Conservation (phyloP, 2,329 filamentous ascomycete species). For the Cladosporium oxysporum region DNA sequence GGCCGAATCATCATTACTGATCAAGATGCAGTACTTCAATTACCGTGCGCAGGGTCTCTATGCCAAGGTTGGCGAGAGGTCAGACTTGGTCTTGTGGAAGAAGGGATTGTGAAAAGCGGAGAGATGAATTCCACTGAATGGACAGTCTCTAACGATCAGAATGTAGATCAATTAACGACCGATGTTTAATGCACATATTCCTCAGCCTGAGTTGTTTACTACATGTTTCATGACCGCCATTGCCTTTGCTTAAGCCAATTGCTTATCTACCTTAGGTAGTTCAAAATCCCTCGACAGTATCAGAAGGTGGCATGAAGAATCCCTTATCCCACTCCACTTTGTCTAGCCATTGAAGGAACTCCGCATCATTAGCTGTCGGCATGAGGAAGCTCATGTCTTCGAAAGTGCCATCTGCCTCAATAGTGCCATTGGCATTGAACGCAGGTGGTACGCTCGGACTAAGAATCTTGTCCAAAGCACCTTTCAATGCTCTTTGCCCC, state of each 20-base stretch:
- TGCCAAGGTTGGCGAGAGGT: slow-evolving; percentile 20
- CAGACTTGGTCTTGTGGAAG: slow-evolving; percentile 18
- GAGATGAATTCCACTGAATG: background rate
- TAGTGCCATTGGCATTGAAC: background rate
- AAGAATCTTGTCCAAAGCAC: slow-evolving; percentile 47
- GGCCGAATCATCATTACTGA: background rate
- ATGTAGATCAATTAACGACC: background rate
- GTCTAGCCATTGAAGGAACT: slow-evolving; percentile 49
- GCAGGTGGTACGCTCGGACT: slow-evolving; percentile 32
- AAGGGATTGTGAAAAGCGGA: background rate
- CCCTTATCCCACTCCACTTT: slow-evolving; percentile 36
- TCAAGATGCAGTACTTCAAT: slow-evolving; percentile 16
- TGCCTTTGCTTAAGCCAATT: background rate
- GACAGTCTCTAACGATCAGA: background rate
- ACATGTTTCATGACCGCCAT: background rate
- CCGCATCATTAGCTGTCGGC: slow-evolving; percentile 42
- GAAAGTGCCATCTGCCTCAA: slow-evolving; percentile 21
- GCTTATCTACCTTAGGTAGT: too few species aligned
- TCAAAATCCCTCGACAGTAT: slow-evolving; percentile 12
- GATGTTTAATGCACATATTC: background rate
- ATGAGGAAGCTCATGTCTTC: slow-evolving; percentile 39
- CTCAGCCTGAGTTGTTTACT: background rate
- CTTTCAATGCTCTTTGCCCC: slow-evolving; percentile 43
- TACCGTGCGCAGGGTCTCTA: slow-evolving; percentile 18
- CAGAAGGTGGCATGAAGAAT: slow-evolving; percentile 9